Evolutionary conservation across 331 rosid species (phyloP).

Genomic region (Acacia concinna): DNA sequence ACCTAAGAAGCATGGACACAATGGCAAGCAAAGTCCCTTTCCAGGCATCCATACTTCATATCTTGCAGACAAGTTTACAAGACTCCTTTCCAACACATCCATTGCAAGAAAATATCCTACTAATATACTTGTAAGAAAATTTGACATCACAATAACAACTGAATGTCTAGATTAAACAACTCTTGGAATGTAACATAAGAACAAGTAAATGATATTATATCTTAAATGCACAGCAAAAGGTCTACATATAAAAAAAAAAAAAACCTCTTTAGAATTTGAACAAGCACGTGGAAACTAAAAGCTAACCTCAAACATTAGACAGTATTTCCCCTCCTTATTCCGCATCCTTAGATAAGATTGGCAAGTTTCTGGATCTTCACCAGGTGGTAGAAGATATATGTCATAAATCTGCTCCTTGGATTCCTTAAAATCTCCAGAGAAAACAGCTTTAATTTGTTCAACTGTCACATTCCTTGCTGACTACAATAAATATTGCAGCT

Average conservation of each 20-base stretch:
- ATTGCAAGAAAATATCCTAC: not conserved
- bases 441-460: slow-evolving; percentile 79
- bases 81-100: not conserved
- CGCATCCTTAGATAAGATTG: slow-evolving; percentile 99
- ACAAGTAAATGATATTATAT: not conserved
- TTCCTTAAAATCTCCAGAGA: slow-evolving; percentile 69
- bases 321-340: slow-evolving; percentile 96
- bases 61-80: not conserved
- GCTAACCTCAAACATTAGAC: slow-evolving; percentile 96
- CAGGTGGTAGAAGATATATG: slow-evolving; percentile 97
- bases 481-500: slow-evolving; percentile 43
- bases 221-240: not conserved
- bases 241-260: not conserved
- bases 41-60: not conserved
- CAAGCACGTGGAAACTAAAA: slow-evolving; percentile 9
- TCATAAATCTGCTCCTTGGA: slow-evolving; percentile 88
- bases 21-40: not conserved
- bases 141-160: not conserved
- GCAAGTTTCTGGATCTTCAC: slow-evolving; percentile 99
- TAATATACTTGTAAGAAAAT: not conserved
- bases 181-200: not conserved
- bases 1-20: not conserved
- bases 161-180: not conserved
- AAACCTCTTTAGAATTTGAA: not conserved
- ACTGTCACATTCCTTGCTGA: slow-evolving; percentile 74